Base-by-base conservation (phyloP, 805 yeast genomes). In the Yamadazyma kitorensis region DNA sequence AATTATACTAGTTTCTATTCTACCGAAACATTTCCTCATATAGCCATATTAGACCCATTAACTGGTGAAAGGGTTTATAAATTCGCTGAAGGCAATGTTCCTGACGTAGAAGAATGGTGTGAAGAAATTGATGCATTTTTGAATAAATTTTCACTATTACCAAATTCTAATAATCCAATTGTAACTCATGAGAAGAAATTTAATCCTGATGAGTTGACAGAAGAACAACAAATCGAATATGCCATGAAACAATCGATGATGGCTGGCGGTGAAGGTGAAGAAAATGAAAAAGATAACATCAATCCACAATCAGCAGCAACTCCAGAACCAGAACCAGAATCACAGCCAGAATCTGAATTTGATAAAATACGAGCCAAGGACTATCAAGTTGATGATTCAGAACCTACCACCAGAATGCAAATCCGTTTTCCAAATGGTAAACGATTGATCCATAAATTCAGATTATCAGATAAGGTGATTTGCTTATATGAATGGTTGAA, bases 41-140 rank as follows among this genome's bases (percentile, higher is more conserved):
- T 93, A 26, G 85, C 96, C 1, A 85, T 93, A 24, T 55, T 93
- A 31, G 99, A 93, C 52, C 97, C 98, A 2, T 78, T 89, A 55
- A 93, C 98, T 0, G 98, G 98, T 15, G 99, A 93, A 59, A 71
- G 95, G 40, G 74, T 87, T 36, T 73, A 74, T 45, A 70, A 69
- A 34, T 93, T 97, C 96, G 63, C 69, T n/a, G 72, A 67, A 28
- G 76, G 74, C 1, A 61, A 59, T 19, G 80, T 78, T 1, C 94
- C 94, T 0, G 61, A 63, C 13, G 66, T 72, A 0, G 69, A 71
- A 4, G 66, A 59, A 13, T 89, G 89, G 78, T 55, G 81, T 6
- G 70, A 72, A 24, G 86, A 85, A 32, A 76, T 86, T 4, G 72
- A 78, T 25, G 81, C 78, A 24, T 93, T 93, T 56, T 61, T 91